A percentile compares a stretch with the other conserved stretches of the same genome.
These are phyloP conservation scores for Moricandia arvensis DNA, from an alignment of 345 rosid genomes.

Conservation along the genomic window DNA sequence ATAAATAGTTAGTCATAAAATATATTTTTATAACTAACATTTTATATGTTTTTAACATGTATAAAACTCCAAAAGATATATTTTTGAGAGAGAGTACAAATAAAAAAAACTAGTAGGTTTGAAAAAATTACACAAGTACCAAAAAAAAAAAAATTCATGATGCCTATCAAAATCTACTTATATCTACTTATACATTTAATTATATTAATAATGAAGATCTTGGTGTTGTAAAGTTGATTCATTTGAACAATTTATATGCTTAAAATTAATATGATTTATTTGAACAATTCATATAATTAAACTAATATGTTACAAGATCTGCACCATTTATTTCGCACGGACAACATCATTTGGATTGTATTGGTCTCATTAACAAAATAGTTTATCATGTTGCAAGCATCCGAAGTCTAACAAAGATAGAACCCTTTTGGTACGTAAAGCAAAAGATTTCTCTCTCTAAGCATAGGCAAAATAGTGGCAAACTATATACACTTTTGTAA, in stretches of 20 bases:
- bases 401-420: constrained; percentile 5
- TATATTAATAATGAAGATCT: too few species aligned
- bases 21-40: too few species aligned
- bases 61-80: too few species aligned
- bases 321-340: constrained; percentile 11
- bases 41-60: too few species aligned
- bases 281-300: not conserved
- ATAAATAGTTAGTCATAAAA: too few species aligned
- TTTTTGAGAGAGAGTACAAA: too few species aligned
- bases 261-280: not conserved
- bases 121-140: not conserved
- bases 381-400: constrained; percentile 25
- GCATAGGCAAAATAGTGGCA: constrained; percentile 25
- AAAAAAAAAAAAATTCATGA: not conserved
- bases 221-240: not conserved
- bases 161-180: not conserved
- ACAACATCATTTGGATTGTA: constrained; percentile 30
- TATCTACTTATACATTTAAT: too few species aligned
- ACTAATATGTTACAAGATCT: not conserved
- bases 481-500: not conserved
- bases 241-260: not conserved
- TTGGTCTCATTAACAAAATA: constrained; percentile 17
- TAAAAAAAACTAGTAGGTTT: not conserved
- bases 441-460: constrained; percentile 22
- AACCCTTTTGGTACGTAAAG: constrained; percentile 2